Evolutionary conservation across 306 rosid genomes (phyloP), one percentile per base, ranked within the genome.

Genomic region (Trifolium repens): DNA sequence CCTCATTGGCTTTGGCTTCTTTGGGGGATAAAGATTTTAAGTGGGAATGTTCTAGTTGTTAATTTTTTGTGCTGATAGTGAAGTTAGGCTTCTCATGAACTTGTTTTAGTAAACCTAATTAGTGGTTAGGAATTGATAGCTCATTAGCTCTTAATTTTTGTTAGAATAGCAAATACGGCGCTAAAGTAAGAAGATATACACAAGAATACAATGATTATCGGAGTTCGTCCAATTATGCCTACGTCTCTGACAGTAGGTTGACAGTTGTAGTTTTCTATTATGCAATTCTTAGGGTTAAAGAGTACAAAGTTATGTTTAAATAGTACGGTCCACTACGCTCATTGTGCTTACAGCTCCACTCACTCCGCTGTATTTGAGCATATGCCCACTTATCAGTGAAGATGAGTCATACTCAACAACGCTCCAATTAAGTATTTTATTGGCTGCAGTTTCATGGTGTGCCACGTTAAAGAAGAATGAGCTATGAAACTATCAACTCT

Each of bases 71-170:
- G 40, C 24, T 22, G 4, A n/a, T 53, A 26, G 55, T 67, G 27
- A 62, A 64, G 14, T 42, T 70, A 64, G 57, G 58, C 47, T 82
- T 72, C 7, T 58, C 53, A 71, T 32, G 49, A 63, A 40, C 52
- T 46, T 72, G 61, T 24, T 46, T 76, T 55, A 24, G 24, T 34
- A 44, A 77, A 70, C 34, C 46, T 76, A 52, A 62, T 40, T n/a
- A 2, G 40, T 8, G 27, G 67, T 27, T 81, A 37, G 72, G 67
- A 57, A 57, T 71, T 44, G 27, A 55, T 55, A 59, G 57, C 57
- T 50, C 57, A n/a, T 50, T 63, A 17, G 9, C 22, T 22, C 16
- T 64, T 39, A 66, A 27, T 62, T 11, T 40, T 78, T 44, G 57
- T 5, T n/a, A 50, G 57, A n/a, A 50, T 50, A n/a, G 22, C 0